Base-by-base conservation (phyloP, 768 basidiomycete genomes). In the Tulasnella sp. region DNA sequence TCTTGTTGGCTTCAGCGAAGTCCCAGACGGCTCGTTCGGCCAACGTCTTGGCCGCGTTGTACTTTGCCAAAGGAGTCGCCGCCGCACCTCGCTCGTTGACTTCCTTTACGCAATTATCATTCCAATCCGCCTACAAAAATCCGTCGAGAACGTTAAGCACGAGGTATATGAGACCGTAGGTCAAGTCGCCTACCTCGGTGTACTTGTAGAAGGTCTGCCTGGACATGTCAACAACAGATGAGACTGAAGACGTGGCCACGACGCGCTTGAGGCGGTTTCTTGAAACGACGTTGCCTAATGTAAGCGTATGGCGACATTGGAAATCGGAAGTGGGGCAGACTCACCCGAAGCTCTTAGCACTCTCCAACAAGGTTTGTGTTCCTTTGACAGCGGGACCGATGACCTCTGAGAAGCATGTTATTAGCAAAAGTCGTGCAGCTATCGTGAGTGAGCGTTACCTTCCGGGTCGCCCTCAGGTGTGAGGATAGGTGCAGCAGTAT, bases 201-300 rank as follows among this genome's bases (percentile, higher is more conserved):
- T 67, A 67, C 61, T 67, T 67, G 16, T 67, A 67, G 13, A 67
- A 67, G 32, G 61, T 35, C 61, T 35, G 61, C 61, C 61, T 67
- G 2, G 61, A 26, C 29, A 67, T 29, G 15, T 67, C n/a, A 13
- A 35, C 82, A 79, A 80, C 84, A 29, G 85, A 81, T 16, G 84
- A 84, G 57, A 83, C 82, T 18, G 84, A 84, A 18, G 82, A 83
- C n/a, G 85, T 86, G 74, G 85, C 81, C n/a, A 85, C 83, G 6
- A 86, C 81, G 44, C 85, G 82, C 80, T 85, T 82, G 70, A 85
- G 80, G 10, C 79, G 37, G 18, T 79, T 37, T 7, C 75, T 77
- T 35, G 35, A 29, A 26, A 37, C 16, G 44, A 44, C 11, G 44
- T 44, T 44, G 15, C 15, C 26, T 5, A 23, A 71, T 51, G 70